Base-by-base conservation (phyloP, 2,329 filamentous ascomycete genomes). In the Scytalidium sp. region DNA sequence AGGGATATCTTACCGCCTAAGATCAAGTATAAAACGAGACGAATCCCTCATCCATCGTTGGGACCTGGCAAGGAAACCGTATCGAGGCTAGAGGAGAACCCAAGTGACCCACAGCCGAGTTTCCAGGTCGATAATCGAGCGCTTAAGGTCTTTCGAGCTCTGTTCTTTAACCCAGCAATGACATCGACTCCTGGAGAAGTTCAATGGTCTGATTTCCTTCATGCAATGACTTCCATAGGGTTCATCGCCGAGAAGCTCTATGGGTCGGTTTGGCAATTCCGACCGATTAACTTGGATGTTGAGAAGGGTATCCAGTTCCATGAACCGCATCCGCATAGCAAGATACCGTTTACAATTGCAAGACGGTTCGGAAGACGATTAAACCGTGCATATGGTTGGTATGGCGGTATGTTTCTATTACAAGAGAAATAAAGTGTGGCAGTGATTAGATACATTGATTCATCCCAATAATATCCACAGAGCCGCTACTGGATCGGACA, bases 191-290 rank as follows among this genome's bases (percentile, higher is more conserved):
- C 73, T 0, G 74, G 75, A 3, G 79, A 81, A 55, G 55, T 83
- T 1, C 27, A 69, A 0, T 83, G 79, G 80, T 62, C 55, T 2
- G 77, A 82, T 45, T 78, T 82, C 50, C 57, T 81, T 3, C 71
- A 75, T 50, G 78, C 78, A 0, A 75, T 83, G 73, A 53, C 57
- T 0, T 66, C 67, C 0, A 68, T 70, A 0, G 81, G 79, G 0
- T 83, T 85, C 47, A 51, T 57, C 0, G 71, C 71, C 0, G 66
- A 80, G 62, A 84, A 85, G 63, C 68, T 84, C 0, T 81, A 83
- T 51, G 79, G 80, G 0, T 84, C 78, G 1, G 75, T 76, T 0
- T 85, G 82, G 82, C 76, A 82, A 10, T 85, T 85, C 52, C 69
- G 66, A 13, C 75, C 75, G 3, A 39, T 29, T 0, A 47, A 19